Conservation (phyloP, 768 basidiomycete genomes). For the Trametes gibbosa region DNA sequence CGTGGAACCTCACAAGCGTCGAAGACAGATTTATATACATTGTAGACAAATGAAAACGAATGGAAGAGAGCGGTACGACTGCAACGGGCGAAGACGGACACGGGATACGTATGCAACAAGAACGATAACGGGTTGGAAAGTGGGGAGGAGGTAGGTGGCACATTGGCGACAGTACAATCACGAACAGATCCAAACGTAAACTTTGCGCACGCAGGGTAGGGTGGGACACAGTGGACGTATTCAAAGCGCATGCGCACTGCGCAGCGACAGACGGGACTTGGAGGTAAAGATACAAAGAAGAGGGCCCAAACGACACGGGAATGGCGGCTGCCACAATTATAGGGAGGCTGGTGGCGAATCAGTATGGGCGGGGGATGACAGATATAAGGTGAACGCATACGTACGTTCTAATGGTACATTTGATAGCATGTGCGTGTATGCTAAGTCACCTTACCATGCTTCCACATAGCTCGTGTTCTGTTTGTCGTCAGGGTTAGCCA, state of each 20-base stretch:
- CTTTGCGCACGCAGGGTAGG: background rate
- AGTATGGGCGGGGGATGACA: background rate
- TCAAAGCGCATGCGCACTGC: constrained; percentile 1
- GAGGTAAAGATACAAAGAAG: constrained; percentile 4
- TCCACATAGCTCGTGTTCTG: constrained; percentile 9
- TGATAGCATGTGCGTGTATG: background rate
- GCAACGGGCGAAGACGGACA: too few species aligned
- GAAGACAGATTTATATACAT: too few species aligned
- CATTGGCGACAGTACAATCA: background rate
- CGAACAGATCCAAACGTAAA: background rate
- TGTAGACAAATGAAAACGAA: too few species aligned
- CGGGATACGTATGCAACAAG: too few species aligned
- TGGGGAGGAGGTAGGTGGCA: background rate
- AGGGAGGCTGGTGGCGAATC: background rate
- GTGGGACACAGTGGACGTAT: background rate
- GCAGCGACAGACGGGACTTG: background rate
- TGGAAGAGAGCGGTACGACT: too few species aligned
- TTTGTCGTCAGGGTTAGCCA: background rate
- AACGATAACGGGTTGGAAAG: background rate
- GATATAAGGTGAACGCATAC: background rate
- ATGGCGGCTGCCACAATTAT: constrained; percentile 8
- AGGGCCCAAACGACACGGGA: background rate
- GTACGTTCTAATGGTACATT: constrained; percentile 15
- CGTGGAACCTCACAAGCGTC: too few species aligned
- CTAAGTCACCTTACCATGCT: constrained; percentile 5